A percentile compares a stretch with the other conserved stretches of the same genome.
These are phyloP conservation scores for Bonia amplexicaulis DNA, from an alignment of 176 grass and related monocot genomes.

Conservation along the genomic window DNA sequence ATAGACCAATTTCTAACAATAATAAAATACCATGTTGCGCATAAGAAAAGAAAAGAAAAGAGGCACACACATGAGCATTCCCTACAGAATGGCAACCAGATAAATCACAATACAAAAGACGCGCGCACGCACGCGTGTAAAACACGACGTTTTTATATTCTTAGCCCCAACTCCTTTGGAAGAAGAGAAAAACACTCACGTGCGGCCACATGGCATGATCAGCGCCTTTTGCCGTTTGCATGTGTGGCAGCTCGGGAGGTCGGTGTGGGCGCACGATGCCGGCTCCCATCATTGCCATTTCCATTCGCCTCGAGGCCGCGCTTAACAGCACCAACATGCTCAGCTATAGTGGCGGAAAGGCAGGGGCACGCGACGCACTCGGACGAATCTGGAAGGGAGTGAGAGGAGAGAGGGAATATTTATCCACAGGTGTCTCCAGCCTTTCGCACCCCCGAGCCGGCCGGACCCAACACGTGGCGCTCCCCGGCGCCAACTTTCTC, in stretches of 20 bases:
- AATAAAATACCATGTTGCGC: too few relatives aligned
- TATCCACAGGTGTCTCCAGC: background rate
- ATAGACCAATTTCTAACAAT: too few relatives aligned
- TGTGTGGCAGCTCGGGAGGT: background rate
- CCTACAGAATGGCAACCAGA: too few relatives aligned
- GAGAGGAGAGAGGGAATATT: background rate
- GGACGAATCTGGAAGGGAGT: background rate
- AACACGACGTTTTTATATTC: too few relatives aligned
- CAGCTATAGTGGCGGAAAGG: background rate
- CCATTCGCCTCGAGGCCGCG: background rate
- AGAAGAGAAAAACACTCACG: background rate
- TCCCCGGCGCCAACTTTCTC: background rate
- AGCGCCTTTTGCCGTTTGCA: background rate
- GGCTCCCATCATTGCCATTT: background rate
- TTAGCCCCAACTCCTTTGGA: background rate
- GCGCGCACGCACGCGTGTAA: too few relatives aligned
- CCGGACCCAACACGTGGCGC: slow-evolving; percentile 35
- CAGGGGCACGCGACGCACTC: background rate
- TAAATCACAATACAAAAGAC: background rate
- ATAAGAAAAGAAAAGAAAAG: too few relatives aligned
- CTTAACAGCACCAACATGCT: background rate
- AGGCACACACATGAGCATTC: too few relatives aligned
- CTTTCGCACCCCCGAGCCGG: background rate
- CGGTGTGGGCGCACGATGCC: background rate
- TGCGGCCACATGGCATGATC: background rate